A percentile compares a stretch with the other conserved stretches of the same genome.
These are phyloP conservation scores for Ceratobasidium sp. DNA, from an alignment of 1,284 basidiomycete species.

Conservation along the genomic window DNA sequence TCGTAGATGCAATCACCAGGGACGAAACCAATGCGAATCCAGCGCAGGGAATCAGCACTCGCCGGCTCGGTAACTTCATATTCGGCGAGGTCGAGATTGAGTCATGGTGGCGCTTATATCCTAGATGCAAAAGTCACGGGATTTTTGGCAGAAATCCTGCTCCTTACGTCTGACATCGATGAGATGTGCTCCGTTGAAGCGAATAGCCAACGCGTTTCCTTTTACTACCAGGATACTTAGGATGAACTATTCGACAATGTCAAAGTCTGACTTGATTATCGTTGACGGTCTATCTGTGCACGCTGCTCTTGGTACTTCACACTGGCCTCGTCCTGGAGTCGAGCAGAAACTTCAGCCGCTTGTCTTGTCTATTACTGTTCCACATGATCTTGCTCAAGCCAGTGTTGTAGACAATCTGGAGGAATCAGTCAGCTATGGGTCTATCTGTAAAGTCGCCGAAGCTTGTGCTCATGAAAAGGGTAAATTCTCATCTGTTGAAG, in stretches of 20 bases:
- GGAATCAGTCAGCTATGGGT: conserved; percentile 69
- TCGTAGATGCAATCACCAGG: conserved; percentile 37
- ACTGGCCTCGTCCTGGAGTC: conserved; percentile 45
- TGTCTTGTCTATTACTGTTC: conserved; percentile 65
- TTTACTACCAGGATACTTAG: not conserved
- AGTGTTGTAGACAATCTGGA: conserved; percentile 67
- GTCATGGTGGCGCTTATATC: not conserved
- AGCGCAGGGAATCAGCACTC: conserved; percentile 13
- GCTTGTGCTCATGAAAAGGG: conserved; percentile 48
- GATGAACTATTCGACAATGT: not conserved
- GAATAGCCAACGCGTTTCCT: not conserved
- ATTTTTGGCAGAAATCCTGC: not conserved
- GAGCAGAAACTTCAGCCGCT: conserved; percentile 62
- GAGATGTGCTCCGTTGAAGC: conserved; percentile 15
- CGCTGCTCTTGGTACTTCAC: conserved; percentile 44
- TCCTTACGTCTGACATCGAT: conserved; percentile 18
- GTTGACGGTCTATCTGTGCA: conserved; percentile 48
- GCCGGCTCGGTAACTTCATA: conserved; percentile 32
- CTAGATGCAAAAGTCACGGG: not conserved
- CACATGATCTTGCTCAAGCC: conserved; percentile 64
- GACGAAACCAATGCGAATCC: conserved; percentile 26
- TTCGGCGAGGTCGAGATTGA: not conserved
- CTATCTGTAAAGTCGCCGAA: conserved; percentile 57
- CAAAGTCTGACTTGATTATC: conserved; percentile 47
- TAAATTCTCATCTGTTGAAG: conserved; percentile 58